phyloP scores from a whole-genome alignment of 2,329 filamentous ascomycete genomes.

The Fusarium setosum region DNA sequence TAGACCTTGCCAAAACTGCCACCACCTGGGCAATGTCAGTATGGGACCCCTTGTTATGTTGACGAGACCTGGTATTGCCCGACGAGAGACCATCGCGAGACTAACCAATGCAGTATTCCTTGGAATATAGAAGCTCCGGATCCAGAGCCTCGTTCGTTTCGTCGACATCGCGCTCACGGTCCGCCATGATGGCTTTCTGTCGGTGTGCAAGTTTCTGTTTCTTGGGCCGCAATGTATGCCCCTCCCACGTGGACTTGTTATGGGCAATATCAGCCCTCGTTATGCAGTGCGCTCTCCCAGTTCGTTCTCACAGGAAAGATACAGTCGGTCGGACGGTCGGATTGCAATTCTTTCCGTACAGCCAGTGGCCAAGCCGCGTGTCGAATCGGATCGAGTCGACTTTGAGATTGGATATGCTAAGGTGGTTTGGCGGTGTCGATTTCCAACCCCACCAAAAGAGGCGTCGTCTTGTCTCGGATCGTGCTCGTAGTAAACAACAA shows the following conservation, averaged over 20 bases:
- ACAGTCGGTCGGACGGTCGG: background rate
- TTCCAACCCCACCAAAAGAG: conserved; percentile 39
- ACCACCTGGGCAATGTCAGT: conserved; percentile 70
- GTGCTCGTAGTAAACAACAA: conserved; percentile 14
- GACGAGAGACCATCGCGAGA: conserved; percentile 17
- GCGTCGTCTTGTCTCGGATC: conserved; percentile 28
- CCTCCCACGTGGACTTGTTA: conserved; percentile 9
- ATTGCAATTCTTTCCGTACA: background rate
- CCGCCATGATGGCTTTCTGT: conserved; percentile 55
- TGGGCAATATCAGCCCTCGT: background rate
- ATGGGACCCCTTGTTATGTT: conserved; percentile 17
- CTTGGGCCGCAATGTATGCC: conserved; percentile 6
- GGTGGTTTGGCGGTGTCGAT: conserved; percentile 37
- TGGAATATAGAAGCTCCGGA: conserved; percentile 92
- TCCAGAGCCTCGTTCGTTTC: conserved; percentile 70
- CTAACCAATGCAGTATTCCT: conserved; percentile 88
- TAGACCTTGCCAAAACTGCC: conserved; percentile 99
- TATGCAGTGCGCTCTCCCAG: background rate
- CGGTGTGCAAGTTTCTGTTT: conserved; percentile 11
- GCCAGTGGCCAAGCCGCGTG: conserved; percentile 1
- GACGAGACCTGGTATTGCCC: background rate
- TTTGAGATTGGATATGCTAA: conserved; percentile 16
- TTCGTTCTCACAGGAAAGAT: background rate
- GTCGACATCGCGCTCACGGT: conserved; percentile 59
- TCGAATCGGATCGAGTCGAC: conserved; percentile 7